Evolutionary conservation across 2,329 filamentous ascomycete species (phyloP).

Genomic region (Ophiostoma triangulosporum): DNA sequence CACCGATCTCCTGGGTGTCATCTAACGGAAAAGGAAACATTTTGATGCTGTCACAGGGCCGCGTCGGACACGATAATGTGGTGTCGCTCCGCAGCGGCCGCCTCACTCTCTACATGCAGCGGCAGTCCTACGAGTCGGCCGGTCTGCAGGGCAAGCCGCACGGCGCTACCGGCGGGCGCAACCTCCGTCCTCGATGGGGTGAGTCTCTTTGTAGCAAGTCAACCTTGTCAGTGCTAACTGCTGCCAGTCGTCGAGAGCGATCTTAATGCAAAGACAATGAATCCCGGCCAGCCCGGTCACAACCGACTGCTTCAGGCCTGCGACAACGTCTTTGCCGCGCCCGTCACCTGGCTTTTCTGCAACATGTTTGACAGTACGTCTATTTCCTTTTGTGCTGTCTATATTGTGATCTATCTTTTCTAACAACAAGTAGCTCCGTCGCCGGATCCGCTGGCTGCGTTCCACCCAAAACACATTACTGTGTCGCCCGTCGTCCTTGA

Average conservation of each 20-base stretch:
- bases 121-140: slow-evolving; percentile 67
- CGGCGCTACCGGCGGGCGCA: slow-evolving; percentile 42
- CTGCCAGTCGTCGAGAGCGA: slow-evolving; percentile 60
- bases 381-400: background rate
- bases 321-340: slow-evolving; percentile 57
- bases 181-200: slow-evolving; percentile 62
- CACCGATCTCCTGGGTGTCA: too few species aligned
- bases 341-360: slow-evolving; percentile 66
- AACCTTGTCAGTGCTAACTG: background rate
- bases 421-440: slow-evolving; percentile 27
- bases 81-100: slow-evolving; percentile 59
- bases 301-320: slow-evolving; percentile 66
- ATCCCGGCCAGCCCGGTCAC: slow-evolving; percentile 72
- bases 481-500: slow-evolving; percentile 21
- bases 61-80: slow-evolving; percentile 53
- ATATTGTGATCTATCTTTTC: too few species aligned
- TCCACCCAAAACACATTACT: slow-evolving; percentile 30
- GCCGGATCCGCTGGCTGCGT: slow-evolving; percentile 35
- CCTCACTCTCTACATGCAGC: slow-evolving; percentile 65
- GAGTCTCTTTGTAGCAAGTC: slow-evolving; percentile 17
- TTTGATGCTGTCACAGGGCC: slow-evolving; percentile 72
- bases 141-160: slow-evolving; percentile 64
- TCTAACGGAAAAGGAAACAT: too few species aligned
- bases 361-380: slow-evolving; percentile 38
- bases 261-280: slow-evolving; percentile 60